Conservation (phyloP, 331 rosid species). For the Erythrophleum ivorense region DNA sequence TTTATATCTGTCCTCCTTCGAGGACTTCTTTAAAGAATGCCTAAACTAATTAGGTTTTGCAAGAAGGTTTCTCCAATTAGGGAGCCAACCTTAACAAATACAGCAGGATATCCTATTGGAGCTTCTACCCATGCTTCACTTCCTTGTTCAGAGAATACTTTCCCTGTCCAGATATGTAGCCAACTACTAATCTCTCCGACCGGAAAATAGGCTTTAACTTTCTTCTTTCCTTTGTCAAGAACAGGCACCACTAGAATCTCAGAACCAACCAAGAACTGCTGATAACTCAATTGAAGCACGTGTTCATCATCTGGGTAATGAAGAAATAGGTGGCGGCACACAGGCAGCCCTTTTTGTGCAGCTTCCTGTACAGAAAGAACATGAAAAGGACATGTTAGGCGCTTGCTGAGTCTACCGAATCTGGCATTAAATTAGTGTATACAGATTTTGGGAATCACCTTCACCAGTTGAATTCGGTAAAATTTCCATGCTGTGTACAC, state of each 20-base stretch:
- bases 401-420: background rate
- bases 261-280: slow-evolving; percentile 85
- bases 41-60: slow-evolving; percentile 60
- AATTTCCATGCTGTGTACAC: slow-evolving; percentile 89
- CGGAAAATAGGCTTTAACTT: slow-evolving; percentile 84
- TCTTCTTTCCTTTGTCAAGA: slow-evolving; percentile 78
- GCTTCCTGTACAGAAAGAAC: slow-evolving; percentile 71
- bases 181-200: slow-evolving; percentile 65
- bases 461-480: slow-evolving; percentile 83
- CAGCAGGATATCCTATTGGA: slow-evolving; percentile 83
- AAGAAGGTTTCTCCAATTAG: slow-evolving; percentile 73
- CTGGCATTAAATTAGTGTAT: background rate
- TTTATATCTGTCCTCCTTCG: slow-evolving; percentile 30
- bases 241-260: slow-evolving; percentile 91
- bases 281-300: slow-evolving; percentile 69
- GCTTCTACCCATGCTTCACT: slow-evolving; percentile 73
- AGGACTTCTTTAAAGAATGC: slow-evolving; percentile 56
- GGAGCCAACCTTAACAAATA: slow-evolving; percentile 78
- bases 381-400: background rate
- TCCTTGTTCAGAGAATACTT: slow-evolving; percentile 64
- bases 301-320: slow-evolving; percentile 81
- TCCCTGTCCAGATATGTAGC: slow-evolving; percentile 89
- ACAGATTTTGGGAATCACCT: slow-evolving; percentile 58
- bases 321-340: slow-evolving; percentile 89
- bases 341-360: slow-evolving; percentile 75